Evolutionary conservation across 2,329 filamentous ascomycete genomes (phyloP), one percentile per base, ranked within the genome.

Genomic region (Talaromyces sp.): DNA sequence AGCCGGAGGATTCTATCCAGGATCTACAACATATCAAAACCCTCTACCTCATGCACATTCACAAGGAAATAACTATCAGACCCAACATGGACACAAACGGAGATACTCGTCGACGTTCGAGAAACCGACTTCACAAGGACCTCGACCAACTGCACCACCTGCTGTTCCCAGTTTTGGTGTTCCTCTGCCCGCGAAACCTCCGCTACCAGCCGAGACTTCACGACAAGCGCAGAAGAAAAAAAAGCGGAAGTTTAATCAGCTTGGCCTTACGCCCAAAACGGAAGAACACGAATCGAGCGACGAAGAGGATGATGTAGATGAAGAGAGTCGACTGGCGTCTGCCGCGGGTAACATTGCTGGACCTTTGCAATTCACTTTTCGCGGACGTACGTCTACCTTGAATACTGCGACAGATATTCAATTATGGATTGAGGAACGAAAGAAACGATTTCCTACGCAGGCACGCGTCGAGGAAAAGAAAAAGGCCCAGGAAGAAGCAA

Each of bases 351-450:
- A 67, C 49, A 56, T 68, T 2, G 67, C 69, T 6, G 70, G 67
- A 24, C 69, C 76, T 60, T 70, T 85, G 37, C 78, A 81, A 39
- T 83, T 89, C 68, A 84, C 85, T 64, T 86, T 87, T 70, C 81
- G 83, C 69, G 85, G 85, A n/a, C 75, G 82, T 70, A 81, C 84
- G 52, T 74, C 84, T 3, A 83, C 80, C 0, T 74, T 89, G 27
- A 81, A 82, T 62, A 83, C 82, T 7, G 75, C 83, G 16, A 86
- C 86, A 66, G 93, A 97, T 73, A 84, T 97, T 63, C 85, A 87
- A 27, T 86, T 87, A 7, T 98, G 92, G 87, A 87, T 96, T 68
- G 87, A 87, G 59, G 92, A 97, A 76, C 87, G 94, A 66, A 90
- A 85, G 73, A 89, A 87, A 69, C 89, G 89, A 60, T 98, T 87